Evolutionary conservation across 768 basidiomycete genomes (phyloP).

Genomic region (Termitomyces sp.): DNA sequence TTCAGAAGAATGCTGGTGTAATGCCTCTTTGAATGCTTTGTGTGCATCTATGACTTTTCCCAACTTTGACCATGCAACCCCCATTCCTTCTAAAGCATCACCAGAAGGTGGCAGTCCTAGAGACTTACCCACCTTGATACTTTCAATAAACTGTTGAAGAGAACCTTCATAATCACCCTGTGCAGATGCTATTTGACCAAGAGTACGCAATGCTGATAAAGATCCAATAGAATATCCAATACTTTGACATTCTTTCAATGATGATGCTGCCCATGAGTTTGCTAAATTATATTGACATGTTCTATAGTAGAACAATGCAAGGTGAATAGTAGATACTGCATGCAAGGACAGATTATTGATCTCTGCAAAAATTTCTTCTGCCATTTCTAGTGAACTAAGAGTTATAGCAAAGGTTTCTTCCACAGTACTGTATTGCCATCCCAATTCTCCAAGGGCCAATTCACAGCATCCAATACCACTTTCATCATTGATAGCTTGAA

Average conservation of each 20-base stretch:
- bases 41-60: background rate
- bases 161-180: background rate
- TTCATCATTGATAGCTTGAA: background rate
- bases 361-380: slow-evolving; percentile 1
- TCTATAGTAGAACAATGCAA: background rate
- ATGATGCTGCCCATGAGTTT: background rate
- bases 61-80: slow-evolving; percentile 2
- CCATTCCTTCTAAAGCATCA: slow-evolving; percentile 2
- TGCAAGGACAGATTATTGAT: background rate
- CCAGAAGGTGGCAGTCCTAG: background rate
- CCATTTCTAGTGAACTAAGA: background rate
- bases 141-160: background rate
- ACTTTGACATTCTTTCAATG: background rate
- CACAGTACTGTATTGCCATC: background rate
- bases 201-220: background rate
- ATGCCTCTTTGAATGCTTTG: background rate
- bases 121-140: background rate
- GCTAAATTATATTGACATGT: background rate
- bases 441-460: background rate
- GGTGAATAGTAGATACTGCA: background rate
- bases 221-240: background rate
- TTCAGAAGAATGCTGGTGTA: background rate
- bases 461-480: background rate
- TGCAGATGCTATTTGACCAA: background rate
- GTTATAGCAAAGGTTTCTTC: background rate